phyloP scores from a whole-genome alignment of 73 alveolate genomes.

The Paramecium pentaurelia region DNA sequence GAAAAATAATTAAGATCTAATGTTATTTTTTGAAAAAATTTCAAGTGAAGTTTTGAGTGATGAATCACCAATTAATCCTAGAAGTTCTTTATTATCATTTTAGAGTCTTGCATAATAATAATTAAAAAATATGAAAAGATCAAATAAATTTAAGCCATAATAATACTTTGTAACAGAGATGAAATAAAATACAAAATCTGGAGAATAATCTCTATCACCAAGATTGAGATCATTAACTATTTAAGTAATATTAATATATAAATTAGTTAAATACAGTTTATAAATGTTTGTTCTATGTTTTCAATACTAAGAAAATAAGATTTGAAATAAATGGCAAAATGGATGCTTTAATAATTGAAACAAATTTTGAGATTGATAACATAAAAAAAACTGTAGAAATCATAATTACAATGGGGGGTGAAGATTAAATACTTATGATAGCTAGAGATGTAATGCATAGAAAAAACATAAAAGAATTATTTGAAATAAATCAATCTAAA shows the following conservation, averaged over 20 bases:
- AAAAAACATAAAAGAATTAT: constrained; percentile 4
- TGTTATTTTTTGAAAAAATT: not conserved
- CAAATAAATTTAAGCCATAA: not conserved
- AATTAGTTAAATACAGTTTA: not conserved
- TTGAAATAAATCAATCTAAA: constrained; percentile 20
- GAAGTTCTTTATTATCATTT: not conserved
- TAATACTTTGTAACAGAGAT: not conserved
- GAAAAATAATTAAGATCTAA: not conserved
- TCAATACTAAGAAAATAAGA: not conserved
- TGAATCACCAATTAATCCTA: not conserved
- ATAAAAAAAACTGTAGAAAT: not conserved
- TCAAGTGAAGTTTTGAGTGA: not conserved
- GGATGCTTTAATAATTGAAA: not conserved
- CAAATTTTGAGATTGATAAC: not conserved
- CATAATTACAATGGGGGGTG: not conserved
- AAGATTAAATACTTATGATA: not conserved
- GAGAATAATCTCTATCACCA: not conserved
- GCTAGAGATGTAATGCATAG: not conserved
- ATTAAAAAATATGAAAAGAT: not conserved
- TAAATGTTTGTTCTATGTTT: not conserved
- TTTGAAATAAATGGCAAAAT: not conserved
- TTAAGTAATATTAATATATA: not conserved
- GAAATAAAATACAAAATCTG: not conserved
- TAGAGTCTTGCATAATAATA: not conserved
- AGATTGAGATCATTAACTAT: not conserved